Base-by-base conservation (phyloP, 305 asterid species). In the Fraxinus albicans region DNA sequence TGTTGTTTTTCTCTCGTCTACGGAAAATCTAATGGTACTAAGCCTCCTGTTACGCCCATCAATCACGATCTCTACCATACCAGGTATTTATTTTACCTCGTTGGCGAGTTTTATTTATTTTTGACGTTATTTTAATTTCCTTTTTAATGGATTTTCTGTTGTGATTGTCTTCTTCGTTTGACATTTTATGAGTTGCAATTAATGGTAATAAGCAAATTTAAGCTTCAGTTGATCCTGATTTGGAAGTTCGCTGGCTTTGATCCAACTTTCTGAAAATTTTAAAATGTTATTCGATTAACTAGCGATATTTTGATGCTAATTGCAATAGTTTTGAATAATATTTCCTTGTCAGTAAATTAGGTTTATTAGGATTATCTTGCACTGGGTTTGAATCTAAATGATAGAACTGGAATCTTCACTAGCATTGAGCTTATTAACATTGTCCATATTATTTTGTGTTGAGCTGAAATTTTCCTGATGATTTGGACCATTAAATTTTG, bases 51-150 rank as follows among this genome's bases (percentile, higher is more conserved):
- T 78, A 92, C 97, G n/a, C 98, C 96, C 67, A 90, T 95, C 89
- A 92, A 95, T 88, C 92, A 79, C 85, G 97, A 95, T 91, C 97
- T 95, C 82, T 95, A 95, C 84, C 99, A 95, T 80, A 88, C 97
- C 81, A 92, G 99, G 99, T 91, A 65, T 0, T 33, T 77, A 0
- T 35, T 6, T 33, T 1, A 0, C 34, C 4, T 2, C 23, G 36
- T 23, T 35, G 35, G 23, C 77, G 44, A 63, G 12, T 38, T 27
- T 70, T 65, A 42, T 75, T 53, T 21, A 23, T 44, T 82, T 81
- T 63, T 84, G 83, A 50, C 75, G 70, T 34, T 47, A 77, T 36
- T 76, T 7, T 5, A 21, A 15, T 67, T 23, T 70, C n/a, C 12
- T 36, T 73, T 75, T 47, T 19, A 42, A 8, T 77, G 36, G 10